Evolutionary conservation across 805 yeast species (phyloP).

Genomic region (Pichia thaimueangensis): DNA sequence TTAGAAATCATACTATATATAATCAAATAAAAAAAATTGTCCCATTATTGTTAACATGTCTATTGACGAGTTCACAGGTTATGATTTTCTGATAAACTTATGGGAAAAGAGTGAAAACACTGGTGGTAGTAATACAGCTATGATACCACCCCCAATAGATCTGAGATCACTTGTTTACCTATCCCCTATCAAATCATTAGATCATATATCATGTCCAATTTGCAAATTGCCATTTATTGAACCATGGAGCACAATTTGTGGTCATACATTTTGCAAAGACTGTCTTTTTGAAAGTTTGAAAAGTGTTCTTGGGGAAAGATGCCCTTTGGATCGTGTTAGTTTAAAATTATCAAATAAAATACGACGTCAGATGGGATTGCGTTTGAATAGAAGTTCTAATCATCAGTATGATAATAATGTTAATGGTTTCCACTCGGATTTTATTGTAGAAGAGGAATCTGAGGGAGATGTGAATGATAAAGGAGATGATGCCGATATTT

Average conservation of each 20-base stretch:
- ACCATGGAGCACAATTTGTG: slow-evolving; percentile 60
- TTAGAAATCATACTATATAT: too few relatives aligned
- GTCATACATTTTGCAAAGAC: slow-evolving; percentile 58
- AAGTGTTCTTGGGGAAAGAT: slow-evolving; percentile 32
- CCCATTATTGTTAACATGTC: too few relatives aligned
- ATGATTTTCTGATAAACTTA: background rate
- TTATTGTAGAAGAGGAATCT: background rate
- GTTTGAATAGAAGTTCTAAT: too few relatives aligned
- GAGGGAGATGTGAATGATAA: slow-evolving; percentile 8
- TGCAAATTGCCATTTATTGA: slow-evolving; percentile 58
- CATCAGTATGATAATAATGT: too few relatives aligned
- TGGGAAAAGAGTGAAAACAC: background rate
- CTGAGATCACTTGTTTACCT: slow-evolving; percentile 22
- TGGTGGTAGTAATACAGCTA: background rate
- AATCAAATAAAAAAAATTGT: too few relatives aligned
- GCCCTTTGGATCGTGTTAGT: slow-evolving; percentile 59
- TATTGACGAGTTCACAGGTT: background rate
- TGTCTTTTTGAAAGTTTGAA: slow-evolving; percentile 46
- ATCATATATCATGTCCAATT: slow-evolving; percentile 48
- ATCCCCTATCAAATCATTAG: slow-evolving; percentile 16
- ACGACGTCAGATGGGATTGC: too few relatives aligned
- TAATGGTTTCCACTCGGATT: background rate
- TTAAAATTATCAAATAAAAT: slow-evolving; percentile 21
- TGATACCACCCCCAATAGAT: slow-evolving; percentile 16
- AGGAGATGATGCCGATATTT: slow-evolving; percentile 25